These are phyloP conservation scores for Leccinellum luteum DNA, from an alignment of 768 basidiomycete genomes.

Conservation along the genomic window DNA sequence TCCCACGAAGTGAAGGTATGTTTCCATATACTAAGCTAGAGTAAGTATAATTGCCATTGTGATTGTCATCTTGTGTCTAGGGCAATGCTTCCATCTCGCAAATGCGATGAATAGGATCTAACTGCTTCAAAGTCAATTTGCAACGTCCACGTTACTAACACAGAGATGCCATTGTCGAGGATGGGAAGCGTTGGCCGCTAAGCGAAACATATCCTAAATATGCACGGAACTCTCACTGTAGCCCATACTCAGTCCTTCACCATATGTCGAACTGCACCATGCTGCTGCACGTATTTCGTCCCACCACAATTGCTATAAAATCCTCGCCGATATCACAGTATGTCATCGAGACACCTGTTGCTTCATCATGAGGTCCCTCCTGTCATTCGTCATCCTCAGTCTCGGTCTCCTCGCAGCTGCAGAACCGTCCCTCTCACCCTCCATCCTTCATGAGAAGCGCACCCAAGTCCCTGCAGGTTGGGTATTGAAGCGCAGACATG, in stretches of 20 bases:
- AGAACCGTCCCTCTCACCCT: conserved; percentile 16
- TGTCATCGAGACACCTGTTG: not conserved
- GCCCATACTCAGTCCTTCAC: not conserved
- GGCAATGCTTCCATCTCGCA: not conserved
- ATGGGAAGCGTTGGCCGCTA: not conserved
- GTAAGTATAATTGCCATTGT: not conserved
- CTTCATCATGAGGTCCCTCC: conserved; percentile 15
- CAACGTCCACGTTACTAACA: not conserved
- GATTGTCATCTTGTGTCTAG: not conserved
- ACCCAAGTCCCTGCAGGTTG: conserved; percentile 35
- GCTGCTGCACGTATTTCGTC: conserved; percentile 5
- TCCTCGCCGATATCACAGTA: not conserved
- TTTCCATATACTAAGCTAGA: too few relatives aligned
- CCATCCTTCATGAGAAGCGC: conserved; percentile 41
- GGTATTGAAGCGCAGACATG: conserved; percentile 37
- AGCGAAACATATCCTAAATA: not conserved
- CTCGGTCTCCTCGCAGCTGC: conserved; percentile 20
- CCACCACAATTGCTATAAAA: conserved; percentile 15
- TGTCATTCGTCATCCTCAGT: conserved; percentile 13
- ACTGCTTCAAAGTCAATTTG: not conserved
- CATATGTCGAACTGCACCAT: conserved; percentile 6
- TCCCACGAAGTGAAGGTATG: not conserved
- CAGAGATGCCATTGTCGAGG: not conserved
- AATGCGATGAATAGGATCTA: not conserved
- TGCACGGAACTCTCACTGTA: conserved; percentile 1